Evolutionary conservation across 306 rosid genomes (phyloP).

Genomic region (Carpinus fangiana): DNA sequence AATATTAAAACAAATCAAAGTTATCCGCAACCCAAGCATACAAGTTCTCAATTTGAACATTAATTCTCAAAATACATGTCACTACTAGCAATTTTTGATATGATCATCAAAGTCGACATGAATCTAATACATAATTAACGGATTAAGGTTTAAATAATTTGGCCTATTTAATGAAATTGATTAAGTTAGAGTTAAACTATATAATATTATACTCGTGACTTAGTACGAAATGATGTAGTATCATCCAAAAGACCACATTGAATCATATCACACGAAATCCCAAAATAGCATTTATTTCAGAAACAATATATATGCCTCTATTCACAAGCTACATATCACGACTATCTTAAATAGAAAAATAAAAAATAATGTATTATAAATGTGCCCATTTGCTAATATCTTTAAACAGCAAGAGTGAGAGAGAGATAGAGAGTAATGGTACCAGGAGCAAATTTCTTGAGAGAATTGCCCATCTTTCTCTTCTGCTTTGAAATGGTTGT

Average conservation of each 20-base stretch:
- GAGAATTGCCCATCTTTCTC: conserved; percentile 54
- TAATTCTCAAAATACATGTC: not conserved
- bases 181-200: no score
- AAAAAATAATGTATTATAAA: no score
- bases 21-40: not conserved
- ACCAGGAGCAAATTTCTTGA: conserved; percentile 49
- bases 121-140: no score
- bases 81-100: no score
- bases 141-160: no score
- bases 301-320: no score
- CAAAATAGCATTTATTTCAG: not conserved
- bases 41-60: not conserved
- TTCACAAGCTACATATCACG: no score
- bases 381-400: no score
- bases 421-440: conserved; percentile 15
- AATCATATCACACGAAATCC: not conserved
- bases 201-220: no score
- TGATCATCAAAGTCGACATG: no score
- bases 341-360: not conserved
- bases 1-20: not conserved
- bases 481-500: conserved; percentile 4
- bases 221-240: not conserved
- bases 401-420: not conserved
- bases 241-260: not conserved
- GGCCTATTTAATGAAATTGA: no score